A percentile compares a stretch with the other conserved stretches of the same genome.
Evolutionary conservation across 139 green algal species (phyloP).

Genomic region (Mesotaenium endlicherianum): DNA sequence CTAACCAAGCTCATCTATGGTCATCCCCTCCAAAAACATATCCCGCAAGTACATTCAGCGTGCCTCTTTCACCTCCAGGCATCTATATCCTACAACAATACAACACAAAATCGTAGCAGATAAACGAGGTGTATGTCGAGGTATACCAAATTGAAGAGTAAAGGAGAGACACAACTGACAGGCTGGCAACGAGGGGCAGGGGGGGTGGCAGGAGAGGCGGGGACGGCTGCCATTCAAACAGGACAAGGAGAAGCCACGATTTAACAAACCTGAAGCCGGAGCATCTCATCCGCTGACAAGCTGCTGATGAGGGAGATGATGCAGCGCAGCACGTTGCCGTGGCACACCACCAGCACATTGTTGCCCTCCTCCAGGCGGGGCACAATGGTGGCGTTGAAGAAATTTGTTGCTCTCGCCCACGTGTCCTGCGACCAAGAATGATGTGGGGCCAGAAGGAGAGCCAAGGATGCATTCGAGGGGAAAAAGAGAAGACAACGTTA

Average conservation of each 20-base stretch:
- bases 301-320: conserved; percentile 31
- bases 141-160: background rate
- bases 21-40: too few relatives aligned
- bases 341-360: conserved; percentile 54
- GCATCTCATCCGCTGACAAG: conserved; percentile 25
- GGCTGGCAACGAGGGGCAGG: background rate
- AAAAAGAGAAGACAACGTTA: background rate
- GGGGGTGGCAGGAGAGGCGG: background rate
- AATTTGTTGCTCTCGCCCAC: conserved; percentile 30
- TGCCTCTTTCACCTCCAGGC: too few relatives aligned
- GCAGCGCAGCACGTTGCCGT: conserved; percentile 55
- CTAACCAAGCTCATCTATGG: too few relatives aligned
- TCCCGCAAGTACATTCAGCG: too few relatives aligned
- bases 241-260: background rate
- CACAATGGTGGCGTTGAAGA: conserved; percentile 29
- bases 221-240: background rate
- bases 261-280: conserved; percentile 22
- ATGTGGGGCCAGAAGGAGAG: too few relatives aligned
- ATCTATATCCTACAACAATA: too few relatives aligned
- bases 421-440: conserved; percentile 42
- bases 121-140: background rate
- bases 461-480: background rate
- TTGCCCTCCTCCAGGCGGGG: conserved; percentile 50
- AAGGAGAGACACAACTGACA: background rate
- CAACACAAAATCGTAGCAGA: too few relatives aligned